Conservation (phyloP, 352 stramenopile genomes). For the Phytopythium chamaehyphon region DNA sequence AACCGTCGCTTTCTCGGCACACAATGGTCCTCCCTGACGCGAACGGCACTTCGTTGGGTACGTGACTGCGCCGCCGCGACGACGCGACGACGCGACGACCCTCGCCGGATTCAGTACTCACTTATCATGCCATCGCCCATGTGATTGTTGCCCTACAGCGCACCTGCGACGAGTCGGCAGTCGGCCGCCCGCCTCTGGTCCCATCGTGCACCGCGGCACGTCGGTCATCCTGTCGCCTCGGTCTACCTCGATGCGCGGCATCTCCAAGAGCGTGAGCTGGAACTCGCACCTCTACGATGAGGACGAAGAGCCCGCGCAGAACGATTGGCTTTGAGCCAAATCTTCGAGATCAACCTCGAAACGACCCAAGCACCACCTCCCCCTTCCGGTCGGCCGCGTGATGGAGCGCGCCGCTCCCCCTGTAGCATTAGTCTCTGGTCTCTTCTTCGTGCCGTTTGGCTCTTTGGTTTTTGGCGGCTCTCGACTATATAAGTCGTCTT, state of each 20-base stretch:
- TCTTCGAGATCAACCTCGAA: constrained; percentile 8
- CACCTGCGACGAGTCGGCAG: constrained; percentile 61
- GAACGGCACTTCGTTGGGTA: constrained; percentile 30
- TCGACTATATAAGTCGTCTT: constrained; percentile 5
- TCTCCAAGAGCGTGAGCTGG: constrained; percentile 78
- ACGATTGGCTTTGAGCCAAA: constrained; percentile 67
- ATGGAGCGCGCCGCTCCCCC: constrained; percentile 16
- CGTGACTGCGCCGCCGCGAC: constrained; percentile 1
- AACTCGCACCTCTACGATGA: constrained; percentile 38
- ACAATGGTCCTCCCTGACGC: constrained; percentile 44
- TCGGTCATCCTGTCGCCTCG: constrained; percentile 55
- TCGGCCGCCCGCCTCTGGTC: constrained; percentile 30
- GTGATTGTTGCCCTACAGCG: constrained; percentile 11
- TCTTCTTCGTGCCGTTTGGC: constrained; percentile 7
- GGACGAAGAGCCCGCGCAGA: constrained; percentile 64
- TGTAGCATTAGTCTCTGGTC: constrained; percentile 38
- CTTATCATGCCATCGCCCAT: not conserved
- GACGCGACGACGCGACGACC: not conserved
- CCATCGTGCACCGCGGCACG: constrained; percentile 41
- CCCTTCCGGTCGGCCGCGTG: constrained; percentile 19
- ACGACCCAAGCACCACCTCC: constrained; percentile 6
- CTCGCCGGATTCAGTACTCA: too few species aligned
- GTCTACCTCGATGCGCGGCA: constrained; percentile 30
- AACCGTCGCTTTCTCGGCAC: constrained; percentile 26
- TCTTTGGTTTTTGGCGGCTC: not conserved